phyloP scores from a whole-genome alignment of 805 yeast genomes.

The Suhomyces xylopsoci region DNA sequence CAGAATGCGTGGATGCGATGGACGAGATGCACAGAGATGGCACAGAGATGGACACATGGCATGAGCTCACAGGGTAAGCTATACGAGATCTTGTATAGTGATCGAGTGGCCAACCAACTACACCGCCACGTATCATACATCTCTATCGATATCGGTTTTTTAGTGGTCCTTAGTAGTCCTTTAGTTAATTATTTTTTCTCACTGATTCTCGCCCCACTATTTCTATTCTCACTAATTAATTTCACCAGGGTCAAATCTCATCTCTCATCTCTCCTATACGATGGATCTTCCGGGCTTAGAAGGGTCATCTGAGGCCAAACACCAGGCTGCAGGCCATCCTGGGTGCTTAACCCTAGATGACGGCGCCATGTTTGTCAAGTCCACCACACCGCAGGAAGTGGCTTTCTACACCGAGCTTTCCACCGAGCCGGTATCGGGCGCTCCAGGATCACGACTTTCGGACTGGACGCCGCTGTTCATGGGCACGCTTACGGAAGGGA shows the following conservation, averaged over 20 bases:
- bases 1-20: neutral
- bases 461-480: constrained; percentile 65
- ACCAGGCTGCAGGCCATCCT: constrained; percentile 91
- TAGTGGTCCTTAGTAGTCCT: too few species aligned
- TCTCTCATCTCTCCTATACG: neutral
- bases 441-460: constrained; percentile 30
- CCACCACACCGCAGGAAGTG: constrained; percentile 60
- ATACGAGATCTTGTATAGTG: neutral
- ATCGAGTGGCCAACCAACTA: too few species aligned
- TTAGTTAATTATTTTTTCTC: too few species aligned
- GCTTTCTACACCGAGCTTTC: constrained; percentile 58
- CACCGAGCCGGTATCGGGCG: constrained; percentile 10
- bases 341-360: constrained; percentile 65
- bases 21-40: neutral
- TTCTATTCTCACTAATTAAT: neutral
- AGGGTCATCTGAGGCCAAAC: constrained; percentile 19
- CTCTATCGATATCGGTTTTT: too few species aligned
- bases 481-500: constrained; percentile 56
- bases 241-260: neutral
- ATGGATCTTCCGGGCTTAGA: neutral
- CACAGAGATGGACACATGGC: too few species aligned
- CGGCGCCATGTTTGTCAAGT: constrained; percentile 73
- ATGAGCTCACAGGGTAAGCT: too few species aligned
- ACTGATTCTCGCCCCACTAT: too few species aligned
- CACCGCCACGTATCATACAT: too few species aligned